These are phyloP conservation scores for Pichia phayaonensis DNA, from an alignment of 805 yeast species.

Conservation along the genomic window DNA sequence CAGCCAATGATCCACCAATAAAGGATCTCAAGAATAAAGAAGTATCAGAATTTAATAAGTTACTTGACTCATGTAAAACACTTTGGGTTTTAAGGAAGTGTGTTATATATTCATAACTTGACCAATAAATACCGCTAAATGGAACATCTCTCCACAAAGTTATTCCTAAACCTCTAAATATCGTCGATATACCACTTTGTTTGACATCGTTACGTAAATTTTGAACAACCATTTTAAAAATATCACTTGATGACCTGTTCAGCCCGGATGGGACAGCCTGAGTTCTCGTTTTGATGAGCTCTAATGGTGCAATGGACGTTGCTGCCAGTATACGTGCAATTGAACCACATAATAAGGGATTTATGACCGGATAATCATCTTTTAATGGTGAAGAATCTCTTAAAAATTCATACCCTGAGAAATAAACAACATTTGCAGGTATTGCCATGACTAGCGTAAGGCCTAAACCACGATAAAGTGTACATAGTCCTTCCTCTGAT, in stretches of 20 bases:
- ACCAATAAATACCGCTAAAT: slow-evolving; percentile 93
- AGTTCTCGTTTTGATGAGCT: slow-evolving; percentile 76
- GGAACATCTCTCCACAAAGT: slow-evolving; percentile 98
- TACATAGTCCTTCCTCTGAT: slow-evolving; percentile 61
- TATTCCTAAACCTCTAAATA: slow-evolving; percentile 79
- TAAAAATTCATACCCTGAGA: slow-evolving; percentile 85
- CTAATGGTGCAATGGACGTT: slow-evolving; percentile 78
- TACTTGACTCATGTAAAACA: slow-evolving; percentile 14
- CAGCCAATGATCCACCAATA: slow-evolving; percentile 76
- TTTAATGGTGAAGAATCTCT: slow-evolving; percentile 64
- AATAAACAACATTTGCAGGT: slow-evolving; percentile 89
- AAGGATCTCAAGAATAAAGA: slow-evolving; percentile 51
- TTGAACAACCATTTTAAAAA: slow-evolving; percentile 38
- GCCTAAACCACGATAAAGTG: slow-evolving; percentile 86
- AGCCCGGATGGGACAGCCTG: slow-evolving; percentile 65
- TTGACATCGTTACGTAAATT: slow-evolving; percentile 36
- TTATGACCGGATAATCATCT: slow-evolving; percentile 31
- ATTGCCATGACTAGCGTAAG: slow-evolving; percentile 80
- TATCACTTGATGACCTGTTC: slow-evolving; percentile 26
- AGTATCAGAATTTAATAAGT: slow-evolving; percentile 8
- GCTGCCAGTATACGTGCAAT: slow-evolving; percentile 79
- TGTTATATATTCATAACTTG: slow-evolving; percentile 57
- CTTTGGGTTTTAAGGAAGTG: slow-evolving; percentile 20
- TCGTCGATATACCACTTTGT: slow-evolving; percentile 48
- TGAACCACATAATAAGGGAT: slow-evolving; percentile 82